Evolutionary conservation across 352 stramenopile genomes (phyloP).

Genomic region (Phytophthora sansomeana): DNA sequence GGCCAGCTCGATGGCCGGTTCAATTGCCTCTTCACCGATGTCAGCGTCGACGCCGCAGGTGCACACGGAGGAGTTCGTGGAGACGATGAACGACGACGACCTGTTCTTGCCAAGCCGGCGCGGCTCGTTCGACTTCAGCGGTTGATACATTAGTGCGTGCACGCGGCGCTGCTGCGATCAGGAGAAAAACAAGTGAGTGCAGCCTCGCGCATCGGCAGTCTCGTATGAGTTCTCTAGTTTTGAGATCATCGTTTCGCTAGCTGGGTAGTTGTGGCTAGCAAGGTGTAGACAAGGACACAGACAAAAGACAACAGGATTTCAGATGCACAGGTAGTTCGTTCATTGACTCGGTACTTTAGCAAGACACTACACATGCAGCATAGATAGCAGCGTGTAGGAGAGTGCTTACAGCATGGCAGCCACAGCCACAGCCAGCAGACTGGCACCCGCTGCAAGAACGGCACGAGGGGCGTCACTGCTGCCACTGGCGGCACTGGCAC

Average conservation of each 20-base stretch:
- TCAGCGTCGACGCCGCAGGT: conserved; percentile 31
- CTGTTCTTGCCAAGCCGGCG: conserved; percentile 61
- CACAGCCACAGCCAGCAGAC: conserved; percentile 36
- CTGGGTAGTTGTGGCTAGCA: no score
- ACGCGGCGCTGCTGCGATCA: no score
- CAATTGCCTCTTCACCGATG: conserved; percentile 44
- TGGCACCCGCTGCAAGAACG: conserved; percentile 25
- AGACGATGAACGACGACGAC: conserved; percentile 53
- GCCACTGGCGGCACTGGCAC: conserved; percentile 11
- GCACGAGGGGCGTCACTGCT: conserved; percentile 29
- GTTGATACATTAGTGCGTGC: conserved; percentile 40
- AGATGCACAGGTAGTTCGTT: conserved; percentile 27
- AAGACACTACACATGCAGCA: conserved; percentile 5
- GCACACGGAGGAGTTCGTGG: conserved; percentile 49
- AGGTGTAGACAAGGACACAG: conserved; percentile 16
- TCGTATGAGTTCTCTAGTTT: background rate
- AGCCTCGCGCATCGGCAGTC: conserved; percentile 1
- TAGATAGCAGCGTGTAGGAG: conserved; percentile 9
- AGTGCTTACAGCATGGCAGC: conserved; percentile 31
- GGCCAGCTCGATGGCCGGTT: conserved; percentile 26
- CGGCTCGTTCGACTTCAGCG: conserved; percentile 76
- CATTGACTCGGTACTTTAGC: conserved; percentile 16
- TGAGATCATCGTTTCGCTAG: conserved; percentile 5
- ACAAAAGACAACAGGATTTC: conserved; percentile 19
- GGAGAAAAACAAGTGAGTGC: conserved; percentile 10